Evolutionary conservation across 2,329 filamentous ascomycete species (phyloP).

Genomic region (Colletotrichum sp.): DNA sequence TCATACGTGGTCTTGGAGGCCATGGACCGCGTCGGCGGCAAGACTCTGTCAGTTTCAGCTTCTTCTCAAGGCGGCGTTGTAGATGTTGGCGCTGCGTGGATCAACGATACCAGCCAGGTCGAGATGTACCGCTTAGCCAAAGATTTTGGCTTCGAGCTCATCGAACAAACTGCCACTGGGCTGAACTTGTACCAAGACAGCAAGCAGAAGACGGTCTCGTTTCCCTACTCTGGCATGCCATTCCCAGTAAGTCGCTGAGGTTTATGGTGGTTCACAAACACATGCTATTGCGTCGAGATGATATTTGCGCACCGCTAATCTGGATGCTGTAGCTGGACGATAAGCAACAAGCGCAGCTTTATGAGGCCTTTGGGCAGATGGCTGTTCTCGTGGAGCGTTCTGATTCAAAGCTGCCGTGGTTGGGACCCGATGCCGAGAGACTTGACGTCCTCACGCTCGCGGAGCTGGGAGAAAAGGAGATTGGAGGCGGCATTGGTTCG

Average conservation of each 20-base stretch:
- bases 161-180: not conserved
- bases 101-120: not conserved
- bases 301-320: not conserved
- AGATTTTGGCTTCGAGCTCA: not conserved
- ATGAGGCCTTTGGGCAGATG: not conserved
- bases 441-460: not conserved
- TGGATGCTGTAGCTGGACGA: not conserved
- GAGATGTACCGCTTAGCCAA: not conserved
- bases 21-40: not conserved
- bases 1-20: not conserved
- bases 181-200: not conserved
- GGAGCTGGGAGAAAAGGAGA: not conserved
- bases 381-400: not conserved
- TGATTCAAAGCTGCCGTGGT: not conserved
- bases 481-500: not conserved
- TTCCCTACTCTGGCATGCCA: not conserved
- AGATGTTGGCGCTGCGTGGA: not conserved
- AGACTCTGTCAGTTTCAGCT: not conserved
- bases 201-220: not conserved
- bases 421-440: not conserved
- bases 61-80: not conserved
- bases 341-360: not conserved
- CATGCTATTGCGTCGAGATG: not conserved
- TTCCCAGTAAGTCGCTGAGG: not conserved
- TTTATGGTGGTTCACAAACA: rapidly evolving